Conservation (phyloP, 192 early-diverging fungal species). For the Umbelopsis isabellina region DNA sequence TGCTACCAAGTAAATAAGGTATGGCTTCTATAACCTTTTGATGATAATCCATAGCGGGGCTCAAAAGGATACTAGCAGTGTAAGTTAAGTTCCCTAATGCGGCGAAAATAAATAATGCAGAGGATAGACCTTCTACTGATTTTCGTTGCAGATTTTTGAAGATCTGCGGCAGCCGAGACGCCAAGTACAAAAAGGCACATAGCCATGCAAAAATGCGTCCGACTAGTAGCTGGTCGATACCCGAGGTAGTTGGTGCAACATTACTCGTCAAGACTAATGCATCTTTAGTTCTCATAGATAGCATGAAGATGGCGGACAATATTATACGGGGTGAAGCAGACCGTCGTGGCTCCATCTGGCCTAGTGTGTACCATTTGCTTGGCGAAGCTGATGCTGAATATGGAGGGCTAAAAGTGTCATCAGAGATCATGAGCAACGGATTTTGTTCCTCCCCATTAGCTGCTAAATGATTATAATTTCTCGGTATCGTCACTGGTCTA, state of each 20-base stretch:
- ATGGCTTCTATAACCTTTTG: conserved; percentile 31
- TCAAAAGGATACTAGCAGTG: conserved; percentile 50
- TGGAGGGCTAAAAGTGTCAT: conserved; percentile 5
- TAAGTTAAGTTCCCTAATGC: conserved; percentile 74
- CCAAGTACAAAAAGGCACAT: conserved; percentile 67
- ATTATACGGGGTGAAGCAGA: conserved; percentile 6
- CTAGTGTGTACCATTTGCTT: conserved; percentile 32
- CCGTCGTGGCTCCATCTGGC: background rate
- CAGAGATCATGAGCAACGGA: conserved; percentile 24
- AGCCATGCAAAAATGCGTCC: conserved; percentile 71
- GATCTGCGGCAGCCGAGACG: conserved; percentile 77
- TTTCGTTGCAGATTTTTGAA: conserved; percentile 60
- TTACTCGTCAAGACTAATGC: conserved; percentile 3
- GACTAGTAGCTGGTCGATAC: conserved; percentile 24
- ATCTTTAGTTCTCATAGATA: background rate
- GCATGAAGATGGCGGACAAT: conserved; percentile 6
- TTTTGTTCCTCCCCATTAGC: background rate
- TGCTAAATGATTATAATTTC: conserved; percentile 11
- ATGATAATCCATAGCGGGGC: conserved; percentile 14
- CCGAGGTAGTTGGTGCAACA: background rate
- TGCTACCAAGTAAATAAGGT: conserved; percentile 68
- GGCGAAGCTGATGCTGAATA: conserved; percentile 38
- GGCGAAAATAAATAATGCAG: conserved; percentile 74
- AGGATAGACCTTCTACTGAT: conserved; percentile 74
- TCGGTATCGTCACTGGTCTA: background rate